These are phyloP conservation scores for Vitellaria paradoxa DNA, from an alignment of 179 eudicot species.

Conservation along the genomic window DNA sequence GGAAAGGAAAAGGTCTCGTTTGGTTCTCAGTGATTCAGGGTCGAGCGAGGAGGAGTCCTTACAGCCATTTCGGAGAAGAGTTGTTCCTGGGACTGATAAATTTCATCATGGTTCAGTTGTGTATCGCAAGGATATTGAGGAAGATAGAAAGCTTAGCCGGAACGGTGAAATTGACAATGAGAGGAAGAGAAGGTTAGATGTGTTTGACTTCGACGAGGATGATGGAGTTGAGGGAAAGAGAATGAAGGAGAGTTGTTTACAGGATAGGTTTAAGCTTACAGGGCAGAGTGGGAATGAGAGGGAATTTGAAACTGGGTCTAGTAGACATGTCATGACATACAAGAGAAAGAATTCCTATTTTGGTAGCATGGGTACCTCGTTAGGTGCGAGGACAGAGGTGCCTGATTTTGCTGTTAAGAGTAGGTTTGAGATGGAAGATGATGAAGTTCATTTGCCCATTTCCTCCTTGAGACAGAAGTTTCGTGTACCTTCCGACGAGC, in stretches of 20 bases:
- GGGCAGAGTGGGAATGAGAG: slow-evolving; percentile 1
- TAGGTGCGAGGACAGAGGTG: slow-evolving; percentile 24
- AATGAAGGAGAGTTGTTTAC: slow-evolving; percentile 36
- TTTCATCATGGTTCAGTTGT: slow-evolving; percentile 30
- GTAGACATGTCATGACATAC: slow-evolving; percentile 22
- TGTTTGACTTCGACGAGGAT: slow-evolving; percentile 83
- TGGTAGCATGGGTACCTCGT: slow-evolving; percentile 29
- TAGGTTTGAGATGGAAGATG: slow-evolving; percentile 38
- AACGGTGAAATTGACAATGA: slow-evolving; percentile 42
- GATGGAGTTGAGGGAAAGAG: slow-evolving; percentile 66
- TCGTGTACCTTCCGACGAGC: slow-evolving; percentile 46
- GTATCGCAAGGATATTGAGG: slow-evolving; percentile 25
- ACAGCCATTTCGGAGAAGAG: slow-evolving; percentile 40
- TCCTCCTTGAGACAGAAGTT: slow-evolving; percentile 45
- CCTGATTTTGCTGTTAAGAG: slow-evolving; percentile 25
- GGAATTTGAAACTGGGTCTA: slow-evolving; percentile 8
- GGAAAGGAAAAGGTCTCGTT: slow-evolving; percentile 56
- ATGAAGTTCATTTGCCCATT: slow-evolving; percentile 38
- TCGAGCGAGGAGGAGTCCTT: slow-evolving; percentile 57
- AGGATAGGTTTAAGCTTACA: not conserved
- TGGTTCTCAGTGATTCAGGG: slow-evolving; percentile 43
- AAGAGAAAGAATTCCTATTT: slow-evolving; percentile 40
- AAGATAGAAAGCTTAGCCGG: slow-evolving; percentile 29
- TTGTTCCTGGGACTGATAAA: slow-evolving; percentile 27
- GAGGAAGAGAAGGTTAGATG: slow-evolving; percentile 57